These are phyloP conservation scores for Cucurbita ficifolia DNA, from an alignment of 306 rosid genomes.

Conservation along the genomic window DNA sequence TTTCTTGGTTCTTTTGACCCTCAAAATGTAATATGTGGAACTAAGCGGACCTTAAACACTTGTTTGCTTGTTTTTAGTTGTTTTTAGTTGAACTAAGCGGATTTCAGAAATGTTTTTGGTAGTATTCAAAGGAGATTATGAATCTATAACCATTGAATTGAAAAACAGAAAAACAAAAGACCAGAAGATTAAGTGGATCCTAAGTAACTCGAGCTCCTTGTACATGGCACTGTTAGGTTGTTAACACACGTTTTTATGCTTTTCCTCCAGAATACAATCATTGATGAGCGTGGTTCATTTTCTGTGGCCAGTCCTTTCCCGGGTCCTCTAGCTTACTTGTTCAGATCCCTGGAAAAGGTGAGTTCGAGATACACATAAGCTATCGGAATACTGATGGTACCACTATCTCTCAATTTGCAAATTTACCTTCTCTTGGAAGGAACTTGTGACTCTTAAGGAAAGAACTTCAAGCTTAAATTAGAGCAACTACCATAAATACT, in stretches of 20 bases:
- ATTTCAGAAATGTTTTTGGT: no score
- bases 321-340: slow-evolving; percentile 43
- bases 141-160: no score
- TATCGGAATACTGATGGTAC: neutral
- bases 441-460: neutral
- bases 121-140: no score
- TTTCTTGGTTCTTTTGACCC: neutral
- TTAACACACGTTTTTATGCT: neutral
- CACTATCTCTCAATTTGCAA: neutral
- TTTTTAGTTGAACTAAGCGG: no score
- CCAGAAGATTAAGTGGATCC: neutral
- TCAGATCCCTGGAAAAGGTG: slow-evolving; percentile 54
- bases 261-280: slow-evolving; percentile 51
- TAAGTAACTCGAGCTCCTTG: neutral
- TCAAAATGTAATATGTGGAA: neutral
- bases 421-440: neutral
- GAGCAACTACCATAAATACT: slow-evolving; percentile 2
- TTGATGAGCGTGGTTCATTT: slow-evolving; percentile 89
- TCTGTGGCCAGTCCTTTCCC: slow-evolving; percentile 73
- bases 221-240: neutral
- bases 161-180: no score
- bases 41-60: neutral
- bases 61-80: no score
- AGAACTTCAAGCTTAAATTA: neutral
- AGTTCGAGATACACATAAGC: neutral